Base-by-base conservation (phyloP, 495 filamentous ascomycete species). In the Cairneyella variabilis region DNA sequence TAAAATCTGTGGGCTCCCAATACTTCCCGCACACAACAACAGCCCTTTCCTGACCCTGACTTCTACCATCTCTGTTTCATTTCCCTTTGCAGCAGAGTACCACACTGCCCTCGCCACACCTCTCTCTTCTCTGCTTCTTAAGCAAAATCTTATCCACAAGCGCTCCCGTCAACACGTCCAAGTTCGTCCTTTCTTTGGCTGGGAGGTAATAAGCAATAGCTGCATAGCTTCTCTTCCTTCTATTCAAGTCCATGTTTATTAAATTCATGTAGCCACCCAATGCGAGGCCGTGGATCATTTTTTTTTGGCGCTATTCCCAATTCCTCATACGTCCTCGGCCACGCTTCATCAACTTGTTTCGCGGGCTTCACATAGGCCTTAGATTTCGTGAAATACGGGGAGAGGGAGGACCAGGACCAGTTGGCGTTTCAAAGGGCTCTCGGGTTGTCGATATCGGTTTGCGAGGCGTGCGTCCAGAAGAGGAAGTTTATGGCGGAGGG, bases 1-100 rank as follows among this genome's bases (percentile, higher is more conserved):
- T 71, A 91, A 77, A 14, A 84, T 62, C 53, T 83, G 78, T 0
- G 81, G 81, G 2, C 74, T 72, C 23, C 77, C 70, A 3, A 83
- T 46, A 4, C 76, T 64, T 20, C 80, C 81, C 0, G 79, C 80
- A 10, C 76, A 69, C 10, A 84, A 48, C 54, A 83, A 75, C 23
- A 83, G 74, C 46, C 84, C 82, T 16, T 26, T 36, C 4, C n/a
- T n/a, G n/a, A n/a, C n/a, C n/a, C n/a, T n/a, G n/a, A n/a, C n/a
- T n/a, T 18, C 36, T 6, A 25, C 42, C n/a, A 7, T 1, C 3
- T 32, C 36, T 1, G 11, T 22, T 6, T 36, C 25, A 2, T 37
- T 36, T 12, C 14, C 39, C 11, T 36, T 47, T 16, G 12, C 11
- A 18, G 25, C 51, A 40, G 59, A 51, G 32, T 69, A 64, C 56